Percentiles rank a stretch among this genome's conserved stretches.
phyloP scores from a whole-genome alignment of 2,329 filamentous ascomycete genomes.

The Peltaster fructicola region DNA sequence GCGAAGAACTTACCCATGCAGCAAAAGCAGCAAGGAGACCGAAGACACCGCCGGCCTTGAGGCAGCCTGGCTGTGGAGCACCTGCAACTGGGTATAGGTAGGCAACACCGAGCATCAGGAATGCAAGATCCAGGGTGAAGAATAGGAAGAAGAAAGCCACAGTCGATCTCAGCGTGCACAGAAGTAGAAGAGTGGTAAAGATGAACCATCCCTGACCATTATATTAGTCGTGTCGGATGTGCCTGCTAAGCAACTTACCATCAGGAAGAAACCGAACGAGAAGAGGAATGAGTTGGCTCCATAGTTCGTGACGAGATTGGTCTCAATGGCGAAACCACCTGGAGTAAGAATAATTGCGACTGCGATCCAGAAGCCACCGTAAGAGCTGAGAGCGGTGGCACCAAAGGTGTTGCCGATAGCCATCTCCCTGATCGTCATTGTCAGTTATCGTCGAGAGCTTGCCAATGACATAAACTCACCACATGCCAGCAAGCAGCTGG shows the following conservation, averaged over 20 bases:
- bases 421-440: conserved; percentile 26
- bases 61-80: conserved; percentile 25
- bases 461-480: conserved; percentile 18
- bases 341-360: conserved; percentile 41
- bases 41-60: conserved; percentile 35
- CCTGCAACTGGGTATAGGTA: conserved; percentile 27
- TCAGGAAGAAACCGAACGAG: conserved; percentile 39
- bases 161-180: conserved; percentile 39
- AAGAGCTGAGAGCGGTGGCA: conserved; percentile 42
- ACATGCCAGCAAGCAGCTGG: conserved; percentile 35
- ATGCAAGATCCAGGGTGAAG: conserved; percentile 39
- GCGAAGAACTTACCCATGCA: conserved; percentile 25
- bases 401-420: conserved; percentile 45
- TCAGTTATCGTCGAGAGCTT: background rate
- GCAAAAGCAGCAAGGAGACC: conserved; percentile 35
- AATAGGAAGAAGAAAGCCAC: conserved; percentile 41
- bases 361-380: conserved; percentile 45
- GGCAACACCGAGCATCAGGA: conserved; percentile 38
- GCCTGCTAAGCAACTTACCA: conserved; percentile 24
- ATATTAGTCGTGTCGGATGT: no score
- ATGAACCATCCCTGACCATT: conserved; percentile 35
- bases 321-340: conserved; percentile 32
- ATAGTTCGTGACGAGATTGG: conserved; percentile 25
- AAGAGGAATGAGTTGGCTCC: conserved; percentile 25
- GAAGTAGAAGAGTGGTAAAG: conserved; percentile 37